Evolutionary conservation across 2,329 filamentous ascomycete genomes (phyloP).

Genomic region (Penicillium sp.): DNA sequence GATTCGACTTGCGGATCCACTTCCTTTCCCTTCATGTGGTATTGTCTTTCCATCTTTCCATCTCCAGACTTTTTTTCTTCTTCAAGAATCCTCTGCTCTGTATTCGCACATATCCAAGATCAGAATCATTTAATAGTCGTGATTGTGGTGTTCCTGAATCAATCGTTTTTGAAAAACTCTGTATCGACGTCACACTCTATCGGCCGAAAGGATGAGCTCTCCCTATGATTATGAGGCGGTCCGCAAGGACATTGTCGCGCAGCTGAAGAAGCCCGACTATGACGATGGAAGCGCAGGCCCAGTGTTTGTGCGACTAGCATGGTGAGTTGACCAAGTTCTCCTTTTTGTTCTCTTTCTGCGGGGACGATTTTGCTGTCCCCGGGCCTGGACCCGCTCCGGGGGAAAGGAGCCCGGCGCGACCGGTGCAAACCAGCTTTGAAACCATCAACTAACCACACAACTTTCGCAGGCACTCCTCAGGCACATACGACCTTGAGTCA

Average conservation of each 20-base stretch:
- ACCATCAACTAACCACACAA: conserved; percentile 6
- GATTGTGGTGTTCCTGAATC: background rate
- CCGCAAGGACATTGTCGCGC: conserved; percentile 53
- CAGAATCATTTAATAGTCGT: background rate
- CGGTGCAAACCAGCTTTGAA: background rate
- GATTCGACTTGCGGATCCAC: conserved; percentile 34
- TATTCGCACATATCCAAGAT: background rate
- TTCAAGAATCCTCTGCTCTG: conserved; percentile 1
- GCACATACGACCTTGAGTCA: conserved; percentile 60
- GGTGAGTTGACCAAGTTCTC: conserved; percentile 41
- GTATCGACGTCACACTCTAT: conserved; percentile 11
- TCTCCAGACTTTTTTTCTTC: conserved; percentile 17
- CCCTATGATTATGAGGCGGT: conserved; percentile 49
- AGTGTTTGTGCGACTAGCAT: conserved; percentile 63
- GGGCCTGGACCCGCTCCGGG: conserved; percentile 1
- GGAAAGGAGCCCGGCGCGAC: background rate
- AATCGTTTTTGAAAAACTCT: background rate
- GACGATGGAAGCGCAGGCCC: conserved; percentile 66
- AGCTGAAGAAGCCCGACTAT: conserved; percentile 61
- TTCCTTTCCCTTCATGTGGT: conserved; percentile 30
- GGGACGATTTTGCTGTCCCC: background rate
- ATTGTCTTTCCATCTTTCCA: background rate
- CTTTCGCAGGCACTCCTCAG: conserved; percentile 57
- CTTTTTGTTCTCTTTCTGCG: background rate
- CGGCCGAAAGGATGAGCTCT: conserved; percentile 37